Base-by-base conservation (phyloP, 129 eudicot species). In the Artemisia tridentata region DNA sequence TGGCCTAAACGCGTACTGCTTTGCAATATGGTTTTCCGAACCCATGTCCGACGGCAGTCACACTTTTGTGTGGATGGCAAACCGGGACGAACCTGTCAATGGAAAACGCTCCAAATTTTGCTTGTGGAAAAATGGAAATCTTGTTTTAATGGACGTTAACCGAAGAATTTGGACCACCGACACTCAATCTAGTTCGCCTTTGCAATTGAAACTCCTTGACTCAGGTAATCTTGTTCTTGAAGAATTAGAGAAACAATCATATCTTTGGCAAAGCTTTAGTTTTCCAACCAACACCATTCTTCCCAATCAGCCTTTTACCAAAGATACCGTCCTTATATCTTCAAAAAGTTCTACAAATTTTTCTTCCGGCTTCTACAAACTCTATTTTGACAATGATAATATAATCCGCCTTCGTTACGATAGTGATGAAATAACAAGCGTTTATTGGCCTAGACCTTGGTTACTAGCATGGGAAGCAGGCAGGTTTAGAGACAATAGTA, bases 21-120 rank as follows among this genome's bases (percentile, higher is more conserved):
- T 56, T 13, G 62, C 29, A 56, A 19, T 56, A 56, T 56, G 62
- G 62, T 56, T 19, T 56, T 56, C 62, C 7, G 62, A 56, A 4
- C 27, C n/a, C 21, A 56, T 13, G 3, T 0, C 62, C 8, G 62
- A 56, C 23, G 62, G 62, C 23, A 18, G 1, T 2, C 14, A 56
- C 62, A 56, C 62, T 17, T 56, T 56, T 21, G 62, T 56, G 20
- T 56, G 62, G 62, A 56, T 56, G 62, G 62, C 62, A 18, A 56
- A 56, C 25, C 7, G 62, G 11, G 62, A 56, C 6, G 27, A 21
- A 56, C 62, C 62, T 0, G 25, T 56, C 7, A 56, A 56, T 11
- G 62, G 62, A 56, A 56, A 56, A 56, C 62, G 62, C 2, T 56
- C 62, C 9, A 19, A 10, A 2, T 1, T 56, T 56, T 56, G 2